Evolutionary conservation across 176 grass and related monocot species (phyloP).

Genomic region (Oropetium thomaeum): DNA sequence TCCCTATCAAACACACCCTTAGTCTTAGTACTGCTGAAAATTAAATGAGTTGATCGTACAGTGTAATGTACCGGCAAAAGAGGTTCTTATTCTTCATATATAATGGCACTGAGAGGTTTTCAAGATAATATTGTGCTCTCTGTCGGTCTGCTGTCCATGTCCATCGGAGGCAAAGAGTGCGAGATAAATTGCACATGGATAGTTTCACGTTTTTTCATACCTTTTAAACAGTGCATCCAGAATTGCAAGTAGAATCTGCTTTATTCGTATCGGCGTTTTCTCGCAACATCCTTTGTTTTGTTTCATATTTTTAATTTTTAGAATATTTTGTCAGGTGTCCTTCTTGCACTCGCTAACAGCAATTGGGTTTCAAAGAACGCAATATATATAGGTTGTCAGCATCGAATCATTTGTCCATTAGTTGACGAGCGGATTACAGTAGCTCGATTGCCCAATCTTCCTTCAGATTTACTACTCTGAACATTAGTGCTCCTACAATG

Average conservation of each 20-base stretch:
- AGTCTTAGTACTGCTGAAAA: background rate
- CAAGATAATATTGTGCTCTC: background rate
- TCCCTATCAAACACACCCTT: no score
- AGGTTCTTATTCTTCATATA: background rate
- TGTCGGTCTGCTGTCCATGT: background rate
- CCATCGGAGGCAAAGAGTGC: background rate
- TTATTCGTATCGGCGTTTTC: background rate
- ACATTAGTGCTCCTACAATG: background rate
- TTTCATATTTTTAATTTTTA: background rate
- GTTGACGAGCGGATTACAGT: background rate
- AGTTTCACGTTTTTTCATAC: background rate
- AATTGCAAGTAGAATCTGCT: background rate
- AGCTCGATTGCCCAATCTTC: background rate
- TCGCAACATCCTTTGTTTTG: no score
- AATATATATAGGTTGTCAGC: no score
- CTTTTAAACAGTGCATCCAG: background rate
- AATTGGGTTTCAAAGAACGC: background rate
- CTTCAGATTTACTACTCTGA: background rate
- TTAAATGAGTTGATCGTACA: background rate
- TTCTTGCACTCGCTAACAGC: background rate
- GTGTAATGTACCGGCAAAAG: background rate
- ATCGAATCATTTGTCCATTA: background rate
- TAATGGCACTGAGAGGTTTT: background rate
- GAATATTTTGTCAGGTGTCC: background rate
- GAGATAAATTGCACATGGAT: background rate